These are phyloP conservation scores for Penicillium rolfsii DNA, from an alignment of 2,329 filamentous ascomycete species.

Conservation along the genomic window DNA sequence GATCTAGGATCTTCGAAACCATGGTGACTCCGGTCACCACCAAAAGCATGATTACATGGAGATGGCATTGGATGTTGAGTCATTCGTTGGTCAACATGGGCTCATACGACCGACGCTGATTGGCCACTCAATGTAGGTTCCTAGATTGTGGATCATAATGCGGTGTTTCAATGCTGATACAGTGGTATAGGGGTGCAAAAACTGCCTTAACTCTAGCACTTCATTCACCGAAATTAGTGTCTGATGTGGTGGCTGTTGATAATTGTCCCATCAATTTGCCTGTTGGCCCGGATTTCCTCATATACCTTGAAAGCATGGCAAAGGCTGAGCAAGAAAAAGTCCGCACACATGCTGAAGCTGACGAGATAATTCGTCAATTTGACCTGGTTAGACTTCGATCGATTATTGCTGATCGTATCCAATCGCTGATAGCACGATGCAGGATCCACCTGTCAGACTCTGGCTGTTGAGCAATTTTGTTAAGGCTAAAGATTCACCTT, in stretches of 20 bases:
- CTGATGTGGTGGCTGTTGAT: constrained; percentile 29
- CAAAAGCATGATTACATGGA: constrained; percentile 28
- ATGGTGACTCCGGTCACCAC: constrained; percentile 80
- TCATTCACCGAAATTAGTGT: constrained; percentile 23
- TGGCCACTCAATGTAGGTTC: constrained; percentile 18
- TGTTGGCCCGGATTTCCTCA: constrained; percentile 22
- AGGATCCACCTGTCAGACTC: constrained; percentile 15
- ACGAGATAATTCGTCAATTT: constrained; percentile 8
- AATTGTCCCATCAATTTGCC: constrained; percentile 28
- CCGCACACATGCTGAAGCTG: constrained; percentile 14
- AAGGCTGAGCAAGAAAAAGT: constrained; percentile 4
- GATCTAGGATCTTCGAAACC: constrained; percentile 79
- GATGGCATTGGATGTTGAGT: constrained; percentile 30
- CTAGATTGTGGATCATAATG: neutral
- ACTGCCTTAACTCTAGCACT: constrained; percentile 28
- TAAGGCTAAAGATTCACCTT: constrained; percentile 3
- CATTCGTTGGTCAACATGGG: constrained; percentile 24
- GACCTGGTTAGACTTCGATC: neutral
- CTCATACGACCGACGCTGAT: constrained; percentile 17
- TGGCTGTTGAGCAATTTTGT: constrained; percentile 22
- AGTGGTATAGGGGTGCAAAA: constrained; percentile 21
- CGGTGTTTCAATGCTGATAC: neutral
- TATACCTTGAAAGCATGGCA: constrained; percentile 52
- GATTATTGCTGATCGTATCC: no score
- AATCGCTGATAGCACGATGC: neutral